Evolutionary conservation across 495 filamentous ascomycete genomes (phyloP).

Genomic region (Penicillium antarcticum): DNA sequence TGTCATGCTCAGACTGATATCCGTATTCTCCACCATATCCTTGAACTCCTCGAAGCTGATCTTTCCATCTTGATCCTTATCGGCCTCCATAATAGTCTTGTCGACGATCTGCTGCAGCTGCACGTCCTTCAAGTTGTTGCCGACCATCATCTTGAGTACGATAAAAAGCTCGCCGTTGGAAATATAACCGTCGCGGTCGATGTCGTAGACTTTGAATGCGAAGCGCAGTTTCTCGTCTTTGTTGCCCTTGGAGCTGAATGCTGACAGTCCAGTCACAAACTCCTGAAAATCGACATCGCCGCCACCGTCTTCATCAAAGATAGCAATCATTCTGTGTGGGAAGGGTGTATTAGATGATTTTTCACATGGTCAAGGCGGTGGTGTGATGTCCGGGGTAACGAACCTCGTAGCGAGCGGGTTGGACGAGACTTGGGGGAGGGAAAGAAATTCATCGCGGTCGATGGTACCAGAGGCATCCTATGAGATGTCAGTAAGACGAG

Average conservation of each 20-base stretch:
- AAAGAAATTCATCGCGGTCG: conserved; percentile 97
- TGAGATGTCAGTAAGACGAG: conserved; percentile 3
- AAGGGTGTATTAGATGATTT: not conserved
- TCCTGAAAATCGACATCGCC: conserved; percentile 99
- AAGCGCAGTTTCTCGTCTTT: conserved; percentile 98
- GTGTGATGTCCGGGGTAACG: conserved; percentile 9
- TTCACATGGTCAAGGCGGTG: not conserved
- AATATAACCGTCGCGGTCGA: conserved; percentile 97
- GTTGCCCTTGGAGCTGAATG: conserved; percentile 96
- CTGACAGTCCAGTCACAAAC: conserved; percentile 92
- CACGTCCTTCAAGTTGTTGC: conserved; percentile 98
- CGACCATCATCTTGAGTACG: conserved; percentile 99
- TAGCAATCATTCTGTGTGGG: conserved; percentile 84
- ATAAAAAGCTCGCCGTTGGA: conserved; percentile 99
- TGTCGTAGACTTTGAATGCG: conserved; percentile 99
- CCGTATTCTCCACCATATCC: conserved; percentile 97
- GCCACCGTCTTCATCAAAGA: conserved; percentile 98
- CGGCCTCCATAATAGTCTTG: conserved; percentile 99
- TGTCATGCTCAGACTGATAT: conserved; percentile 98
- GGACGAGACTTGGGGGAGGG: conserved; percentile 93
- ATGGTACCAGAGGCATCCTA: conserved; percentile 98
- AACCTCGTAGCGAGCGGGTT: conserved; percentile 95
- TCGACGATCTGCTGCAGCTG: conserved; percentile 94
- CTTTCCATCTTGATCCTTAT: conserved; percentile 92
- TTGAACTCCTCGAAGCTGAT: conserved; percentile 99